A percentile compares a stretch with the other conserved stretches of the same genome.
phyloP scores from a whole-genome alignment of 2,329 filamentous ascomycete species.

The Claviceps africana region DNA sequence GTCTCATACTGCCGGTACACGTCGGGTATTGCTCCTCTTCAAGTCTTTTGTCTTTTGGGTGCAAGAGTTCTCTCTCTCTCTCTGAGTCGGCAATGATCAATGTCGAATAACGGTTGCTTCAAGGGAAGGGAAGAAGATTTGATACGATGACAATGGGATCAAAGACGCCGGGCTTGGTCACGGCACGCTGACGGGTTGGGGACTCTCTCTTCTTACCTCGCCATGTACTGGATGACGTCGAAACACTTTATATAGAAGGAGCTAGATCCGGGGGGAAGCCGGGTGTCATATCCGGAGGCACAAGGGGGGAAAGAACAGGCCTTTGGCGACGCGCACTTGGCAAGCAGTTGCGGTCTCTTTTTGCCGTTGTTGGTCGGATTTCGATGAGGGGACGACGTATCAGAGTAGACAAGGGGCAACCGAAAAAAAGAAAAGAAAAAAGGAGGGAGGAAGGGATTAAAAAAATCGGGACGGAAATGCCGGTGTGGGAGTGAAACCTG shows the following conservation, averaged over 20 bases:
- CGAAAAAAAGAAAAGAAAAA: no score
- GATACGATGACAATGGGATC: not conserved
- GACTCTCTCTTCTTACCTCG: not conserved
- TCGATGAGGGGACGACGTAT: not conserved
- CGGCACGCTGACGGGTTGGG: not conserved
- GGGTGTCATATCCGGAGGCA: not conserved
- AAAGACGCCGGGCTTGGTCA: not conserved
- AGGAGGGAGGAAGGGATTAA: not conserved
- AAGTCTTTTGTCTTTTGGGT: not conserved
- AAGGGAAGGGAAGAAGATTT: not conserved
- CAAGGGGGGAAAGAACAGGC: not conserved
- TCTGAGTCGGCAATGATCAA: not conserved
- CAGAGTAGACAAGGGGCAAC: not conserved
- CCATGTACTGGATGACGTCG: not conserved
- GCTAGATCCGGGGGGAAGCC: not conserved
- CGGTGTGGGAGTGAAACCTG: not conserved
- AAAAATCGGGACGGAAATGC: not conserved
- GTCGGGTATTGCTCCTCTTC: not conserved
- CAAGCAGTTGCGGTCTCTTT: not conserved
- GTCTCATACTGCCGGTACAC: not conserved
- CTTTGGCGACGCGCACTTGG: not conserved
- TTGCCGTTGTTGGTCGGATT: not conserved
- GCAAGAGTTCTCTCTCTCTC: not conserved
- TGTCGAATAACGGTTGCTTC: not conserved
- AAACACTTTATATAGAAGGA: not conserved